Conservation (phyloP, 257 asterid species). For the Cynanchum wilfordii region DNA sequence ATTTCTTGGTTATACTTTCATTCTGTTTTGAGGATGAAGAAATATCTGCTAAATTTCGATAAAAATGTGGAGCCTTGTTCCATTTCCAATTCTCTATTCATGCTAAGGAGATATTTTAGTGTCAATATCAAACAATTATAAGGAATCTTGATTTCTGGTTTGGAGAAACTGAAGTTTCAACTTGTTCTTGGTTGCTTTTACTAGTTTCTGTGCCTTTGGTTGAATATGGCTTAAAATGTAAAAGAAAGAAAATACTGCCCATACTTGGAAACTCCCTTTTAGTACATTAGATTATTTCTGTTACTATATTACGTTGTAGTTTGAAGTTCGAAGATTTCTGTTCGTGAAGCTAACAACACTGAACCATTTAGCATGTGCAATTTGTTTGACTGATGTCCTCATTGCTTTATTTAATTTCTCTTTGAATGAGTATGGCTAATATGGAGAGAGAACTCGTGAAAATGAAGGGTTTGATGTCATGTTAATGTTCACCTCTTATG, state of each 20-base stretch:
- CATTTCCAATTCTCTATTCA: background rate
- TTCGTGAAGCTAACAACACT: background rate
- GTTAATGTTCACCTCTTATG: background rate
- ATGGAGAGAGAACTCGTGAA: background rate
- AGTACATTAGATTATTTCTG: background rate
- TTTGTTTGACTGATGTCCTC: background rate
- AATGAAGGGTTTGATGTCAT: background rate
- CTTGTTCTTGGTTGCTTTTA: background rate
- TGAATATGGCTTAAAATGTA: background rate
- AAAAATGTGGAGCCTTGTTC: background rate
- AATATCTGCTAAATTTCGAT: background rate
- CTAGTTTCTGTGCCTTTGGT: background rate
- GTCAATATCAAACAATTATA: background rate
- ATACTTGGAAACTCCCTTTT: background rate
- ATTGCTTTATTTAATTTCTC: background rate
- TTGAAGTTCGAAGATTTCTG: background rate
- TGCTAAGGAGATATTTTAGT: background rate
- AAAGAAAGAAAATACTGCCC: background rate
- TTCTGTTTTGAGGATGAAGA: background rate
- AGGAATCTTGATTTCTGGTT: background rate
- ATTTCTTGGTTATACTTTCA: background rate
- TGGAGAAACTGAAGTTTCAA: background rate
- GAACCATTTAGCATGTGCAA: background rate
- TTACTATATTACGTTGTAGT: background rate
- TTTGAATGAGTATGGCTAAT: too few species aligned